Evolutionary conservation across 2,329 filamentous ascomycete species (phyloP).

Genomic region (Lachnellula arida): DNA sequence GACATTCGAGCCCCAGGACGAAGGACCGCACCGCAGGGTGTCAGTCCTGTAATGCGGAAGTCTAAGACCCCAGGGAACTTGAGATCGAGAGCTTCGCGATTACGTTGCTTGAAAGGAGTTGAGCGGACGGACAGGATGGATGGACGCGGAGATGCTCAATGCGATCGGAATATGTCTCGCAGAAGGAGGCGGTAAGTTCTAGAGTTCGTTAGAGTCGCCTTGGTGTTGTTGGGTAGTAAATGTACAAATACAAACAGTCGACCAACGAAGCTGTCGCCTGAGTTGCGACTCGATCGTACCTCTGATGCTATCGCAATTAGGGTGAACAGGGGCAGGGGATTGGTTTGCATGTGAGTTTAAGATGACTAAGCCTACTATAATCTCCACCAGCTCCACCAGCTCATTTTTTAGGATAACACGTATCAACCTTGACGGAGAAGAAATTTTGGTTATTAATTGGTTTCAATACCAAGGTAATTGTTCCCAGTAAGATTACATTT

Average conservation of each 20-base stretch:
- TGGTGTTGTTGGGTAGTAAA: not conserved
- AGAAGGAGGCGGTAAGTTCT: not conserved
- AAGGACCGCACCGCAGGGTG: slow-evolving; percentile 23
- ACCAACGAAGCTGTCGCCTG: not conserved
- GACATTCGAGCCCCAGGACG: slow-evolving; percentile 29
- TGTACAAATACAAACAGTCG: not conserved
- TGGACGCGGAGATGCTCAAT: not conserved
- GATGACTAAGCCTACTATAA: not conserved
- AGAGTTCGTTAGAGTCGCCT: not conserved
- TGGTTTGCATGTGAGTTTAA: not conserved
- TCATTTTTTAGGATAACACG: no score
- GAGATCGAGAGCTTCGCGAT: not conserved
- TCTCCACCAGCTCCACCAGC: not conserved
- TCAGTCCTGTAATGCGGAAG: slow-evolving; percentile 21
- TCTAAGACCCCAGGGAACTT: not conserved
- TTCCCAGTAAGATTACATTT: no score
- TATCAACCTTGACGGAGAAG: not conserved
- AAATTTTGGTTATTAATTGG: no score
- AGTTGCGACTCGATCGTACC: not conserved
- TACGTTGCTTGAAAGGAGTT: not conserved
- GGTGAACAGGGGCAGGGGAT: not conserved
- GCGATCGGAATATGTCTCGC: not conserved
- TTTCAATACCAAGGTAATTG: no score
- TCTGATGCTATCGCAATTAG: not conserved
- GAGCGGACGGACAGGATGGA: not conserved